A percentile compares a stretch with the other conserved stretches of the same genome.
These are phyloP conservation scores for Haplosporangium gracile DNA, from an alignment of 192 early-diverging fungal genomes.

Conservation along the genomic window DNA sequence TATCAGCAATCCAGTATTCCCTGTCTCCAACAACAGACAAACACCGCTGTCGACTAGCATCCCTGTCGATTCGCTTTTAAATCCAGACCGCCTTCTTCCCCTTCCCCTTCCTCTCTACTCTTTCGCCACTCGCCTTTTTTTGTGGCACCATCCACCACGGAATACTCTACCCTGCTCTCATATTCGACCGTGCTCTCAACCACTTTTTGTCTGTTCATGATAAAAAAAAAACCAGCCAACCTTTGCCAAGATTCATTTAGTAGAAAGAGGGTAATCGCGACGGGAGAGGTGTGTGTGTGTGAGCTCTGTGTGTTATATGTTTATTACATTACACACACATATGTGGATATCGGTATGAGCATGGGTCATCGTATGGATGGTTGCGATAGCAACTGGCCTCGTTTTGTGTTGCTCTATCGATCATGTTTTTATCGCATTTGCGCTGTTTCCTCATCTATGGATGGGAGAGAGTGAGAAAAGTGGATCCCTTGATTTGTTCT, in stretches of 20 bases:
- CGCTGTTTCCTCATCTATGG: neutral
- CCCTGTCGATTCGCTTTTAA: neutral
- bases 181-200: constrained; percentile 4
- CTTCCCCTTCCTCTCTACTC: neutral
- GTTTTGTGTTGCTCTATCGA: neutral
- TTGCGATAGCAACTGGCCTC: neutral
- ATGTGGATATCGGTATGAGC: neutral
- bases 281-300: neutral
- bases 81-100: neutral
- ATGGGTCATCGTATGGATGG: neutral
- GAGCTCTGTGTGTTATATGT: neutral
- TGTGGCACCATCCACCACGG: neutral
- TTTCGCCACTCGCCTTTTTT: neutral
- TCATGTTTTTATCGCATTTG: neutral
- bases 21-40: neutral
- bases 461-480: neutral
- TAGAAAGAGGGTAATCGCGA: neutral
- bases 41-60: neutral
- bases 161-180: neutral
- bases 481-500: neutral
- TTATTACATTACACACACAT: too few species aligned
- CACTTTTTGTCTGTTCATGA: neutral
- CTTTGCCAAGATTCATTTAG: neutral
- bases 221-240: neutral
- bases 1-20: constrained; percentile 35